A percentile compares a stretch with the other conserved stretches of the same genome.
Conservation (phyloP, 331 rosid genomes). For the Prunus yedoensis region DNA sequence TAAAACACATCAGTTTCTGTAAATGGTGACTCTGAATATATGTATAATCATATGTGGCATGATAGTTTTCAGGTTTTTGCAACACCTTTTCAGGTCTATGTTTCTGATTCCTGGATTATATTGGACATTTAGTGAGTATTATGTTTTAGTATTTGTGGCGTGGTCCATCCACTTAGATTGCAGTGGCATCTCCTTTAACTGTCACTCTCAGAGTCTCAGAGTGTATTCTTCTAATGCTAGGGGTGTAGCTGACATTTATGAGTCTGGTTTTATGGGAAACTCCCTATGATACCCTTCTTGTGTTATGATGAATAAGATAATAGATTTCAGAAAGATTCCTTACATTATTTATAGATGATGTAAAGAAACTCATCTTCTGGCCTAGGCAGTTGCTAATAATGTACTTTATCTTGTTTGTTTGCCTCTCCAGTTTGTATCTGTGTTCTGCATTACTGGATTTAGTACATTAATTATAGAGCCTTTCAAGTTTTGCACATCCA, state of each 20-base stretch:
- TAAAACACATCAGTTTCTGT: background rate
- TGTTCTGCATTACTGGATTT: background rate
- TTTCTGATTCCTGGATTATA: background rate
- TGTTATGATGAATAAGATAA: conserved; percentile 6
- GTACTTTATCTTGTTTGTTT: conserved; percentile 14
- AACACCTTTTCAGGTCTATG: conserved; percentile 5
- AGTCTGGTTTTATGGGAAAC: background rate
- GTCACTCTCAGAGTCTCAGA: conserved; percentile 24
- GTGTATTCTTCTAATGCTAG: conserved; percentile 16
- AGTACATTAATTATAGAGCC: background rate
- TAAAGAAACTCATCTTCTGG: conserved; percentile 4
- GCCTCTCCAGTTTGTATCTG: background rate
- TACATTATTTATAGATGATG: background rate
- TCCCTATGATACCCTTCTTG: background rate
- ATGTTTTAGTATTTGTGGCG: conserved; percentile 3
- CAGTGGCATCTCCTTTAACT: conserved; percentile 17
- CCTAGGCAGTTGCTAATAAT: conserved; percentile 2
- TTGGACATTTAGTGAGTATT: background rate
- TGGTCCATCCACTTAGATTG: conserved; percentile 20
- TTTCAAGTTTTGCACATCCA: conserved; percentile 15
- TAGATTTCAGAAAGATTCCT: background rate
- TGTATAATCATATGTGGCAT: background rate
- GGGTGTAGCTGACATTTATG: background rate
- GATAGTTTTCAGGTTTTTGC: background rate
- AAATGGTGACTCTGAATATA: background rate